Evolutionary conservation across 2,329 filamentous ascomycete genomes (phyloP).

Genomic region (Beauveria bassiana): DNA sequence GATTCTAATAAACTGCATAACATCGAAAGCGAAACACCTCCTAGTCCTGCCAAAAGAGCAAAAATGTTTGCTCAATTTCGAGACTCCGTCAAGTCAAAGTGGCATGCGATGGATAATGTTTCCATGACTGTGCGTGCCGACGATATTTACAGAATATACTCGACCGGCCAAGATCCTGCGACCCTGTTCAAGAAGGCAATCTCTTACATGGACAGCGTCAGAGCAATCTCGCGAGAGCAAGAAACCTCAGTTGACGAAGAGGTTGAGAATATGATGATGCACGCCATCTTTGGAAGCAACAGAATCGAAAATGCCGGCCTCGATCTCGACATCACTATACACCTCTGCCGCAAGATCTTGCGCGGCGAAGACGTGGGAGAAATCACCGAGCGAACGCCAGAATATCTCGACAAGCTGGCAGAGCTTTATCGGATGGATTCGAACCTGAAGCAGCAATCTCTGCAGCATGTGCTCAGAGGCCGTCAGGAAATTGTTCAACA

Average conservation of each 20-base stretch:
- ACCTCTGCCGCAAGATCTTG: constrained; percentile 15
- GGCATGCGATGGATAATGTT: background rate
- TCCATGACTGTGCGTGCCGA: background rate
- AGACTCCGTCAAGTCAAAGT: too few relatives aligned
- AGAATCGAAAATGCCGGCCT: constrained; percentile 19
- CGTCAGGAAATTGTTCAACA: constrained; percentile 18
- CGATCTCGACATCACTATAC: constrained; percentile 12
- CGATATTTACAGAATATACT: background rate
- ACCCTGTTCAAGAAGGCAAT: background rate
- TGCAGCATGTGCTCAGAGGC: constrained; percentile 10
- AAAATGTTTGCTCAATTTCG: too few relatives aligned
- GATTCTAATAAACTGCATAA: too few relatives aligned
- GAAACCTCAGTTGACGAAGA: background rate
- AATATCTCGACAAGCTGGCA: background rate
- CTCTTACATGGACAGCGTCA: background rate
- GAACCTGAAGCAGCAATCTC: background rate
- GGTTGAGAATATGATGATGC: constrained; percentile 14
- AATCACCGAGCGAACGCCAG: background rate
- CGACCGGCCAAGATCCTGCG: background rate
- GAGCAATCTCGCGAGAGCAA: background rate
- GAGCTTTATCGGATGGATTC: background rate
- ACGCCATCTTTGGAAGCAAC: constrained; percentile 20
- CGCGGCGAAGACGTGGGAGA: constrained; percentile 9
- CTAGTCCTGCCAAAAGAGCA: too few relatives aligned
- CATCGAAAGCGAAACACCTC: too few relatives aligned